Percentiles rank a stretch among this genome's conserved stretches.
These are phyloP conservation scores for Citrullus amarus DNA, from an alignment of 306 rosid species.

Conservation along the genomic window DNA sequence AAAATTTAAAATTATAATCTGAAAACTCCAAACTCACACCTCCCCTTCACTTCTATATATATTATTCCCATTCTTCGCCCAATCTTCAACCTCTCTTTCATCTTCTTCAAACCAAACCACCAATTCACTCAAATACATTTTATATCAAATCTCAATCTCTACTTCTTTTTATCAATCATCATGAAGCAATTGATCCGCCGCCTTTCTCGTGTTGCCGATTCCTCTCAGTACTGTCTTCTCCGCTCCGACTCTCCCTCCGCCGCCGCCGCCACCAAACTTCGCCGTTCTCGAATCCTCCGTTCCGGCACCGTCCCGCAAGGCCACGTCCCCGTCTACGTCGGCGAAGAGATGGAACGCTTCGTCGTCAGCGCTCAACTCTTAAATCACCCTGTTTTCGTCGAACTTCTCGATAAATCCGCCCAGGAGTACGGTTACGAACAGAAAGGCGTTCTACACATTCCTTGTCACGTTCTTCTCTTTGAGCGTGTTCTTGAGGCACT, in stretches of 20 bases:
- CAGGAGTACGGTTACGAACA: slow-evolving; percentile 93
- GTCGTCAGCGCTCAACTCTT: slow-evolving; percentile 65
- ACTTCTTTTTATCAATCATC: background rate
- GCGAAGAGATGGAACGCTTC: slow-evolving; percentile 83
- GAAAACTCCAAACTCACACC: background rate
- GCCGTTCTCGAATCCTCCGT: slow-evolving; percentile 21
- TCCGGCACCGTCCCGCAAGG: slow-evolving; percentile 38
- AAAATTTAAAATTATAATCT: too few species aligned
- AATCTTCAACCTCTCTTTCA: background rate
- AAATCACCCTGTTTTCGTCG: slow-evolving; percentile 73
- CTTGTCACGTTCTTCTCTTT: slow-evolving; percentile 64
- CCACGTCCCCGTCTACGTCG: slow-evolving; percentile 82
- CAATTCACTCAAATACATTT: background rate
- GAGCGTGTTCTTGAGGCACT: slow-evolving; percentile 80
- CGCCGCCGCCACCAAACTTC: slow-evolving; percentile 5
- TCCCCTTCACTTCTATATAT: background rate
- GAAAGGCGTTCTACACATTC: slow-evolving; percentile 70
- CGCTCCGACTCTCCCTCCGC: slow-evolving; percentile 20
- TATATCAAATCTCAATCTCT: background rate
- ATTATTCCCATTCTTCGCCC: background rate
- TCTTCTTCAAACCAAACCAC: background rate
- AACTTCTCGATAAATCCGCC: slow-evolving; percentile 72
- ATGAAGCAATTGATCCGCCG: slow-evolving; percentile 84
- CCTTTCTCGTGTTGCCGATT: slow-evolving; percentile 83
- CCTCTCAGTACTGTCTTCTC: slow-evolving; percentile 67